These are phyloP conservation scores for Cladosporium sp. DNA, from an alignment of 2,329 filamentous ascomycete genomes.

Conservation along the genomic window DNA sequence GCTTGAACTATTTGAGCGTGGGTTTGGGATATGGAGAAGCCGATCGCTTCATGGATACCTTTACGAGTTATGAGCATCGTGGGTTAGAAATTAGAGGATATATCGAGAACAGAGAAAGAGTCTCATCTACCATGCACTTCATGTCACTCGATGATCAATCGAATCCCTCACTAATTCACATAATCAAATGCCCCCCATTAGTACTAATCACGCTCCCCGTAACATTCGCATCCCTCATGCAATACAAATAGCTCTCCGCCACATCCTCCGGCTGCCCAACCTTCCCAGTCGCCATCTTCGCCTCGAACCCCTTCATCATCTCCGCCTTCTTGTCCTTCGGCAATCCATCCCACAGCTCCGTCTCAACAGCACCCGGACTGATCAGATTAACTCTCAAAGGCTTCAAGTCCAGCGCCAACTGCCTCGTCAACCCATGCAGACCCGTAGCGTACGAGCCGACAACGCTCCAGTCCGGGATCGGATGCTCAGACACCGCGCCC, in stretches of 20 bases:
- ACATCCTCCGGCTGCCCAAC: slow-evolving; percentile 47
- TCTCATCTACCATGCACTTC: background rate
- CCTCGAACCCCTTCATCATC: slow-evolving; percentile 31
- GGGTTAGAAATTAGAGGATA: background rate
- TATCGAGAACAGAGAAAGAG: background rate
- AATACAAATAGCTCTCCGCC: slow-evolving; percentile 52
- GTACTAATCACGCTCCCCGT: slow-evolving; percentile 49
- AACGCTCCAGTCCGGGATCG: slow-evolving; percentile 55
- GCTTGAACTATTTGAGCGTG: background rate
- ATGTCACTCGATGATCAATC: no score
- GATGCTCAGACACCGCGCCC: slow-evolving; percentile 55
- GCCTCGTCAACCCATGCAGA: slow-evolving; percentile 55
- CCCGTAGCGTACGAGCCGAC: slow-evolving; percentile 54
- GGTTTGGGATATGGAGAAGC: background rate
- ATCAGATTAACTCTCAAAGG: slow-evolving; percentile 67
- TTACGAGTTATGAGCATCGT: slow-evolving; percentile 6
- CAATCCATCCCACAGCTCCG: slow-evolving; percentile 45
- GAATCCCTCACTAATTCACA: slow-evolving; percentile 10
- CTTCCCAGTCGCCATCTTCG: slow-evolving; percentile 38
- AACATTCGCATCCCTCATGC: slow-evolving; percentile 51
- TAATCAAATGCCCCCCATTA: slow-evolving; percentile 32
- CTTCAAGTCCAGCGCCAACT: slow-evolving; percentile 63
- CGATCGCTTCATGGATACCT: background rate
- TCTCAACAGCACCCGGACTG: slow-evolving; percentile 55
- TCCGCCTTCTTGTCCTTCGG: slow-evolving; percentile 32